Evolutionary conservation across 2,329 filamentous ascomycete genomes (phyloP).

Genomic region (Metarhizium robertsii): DNA sequence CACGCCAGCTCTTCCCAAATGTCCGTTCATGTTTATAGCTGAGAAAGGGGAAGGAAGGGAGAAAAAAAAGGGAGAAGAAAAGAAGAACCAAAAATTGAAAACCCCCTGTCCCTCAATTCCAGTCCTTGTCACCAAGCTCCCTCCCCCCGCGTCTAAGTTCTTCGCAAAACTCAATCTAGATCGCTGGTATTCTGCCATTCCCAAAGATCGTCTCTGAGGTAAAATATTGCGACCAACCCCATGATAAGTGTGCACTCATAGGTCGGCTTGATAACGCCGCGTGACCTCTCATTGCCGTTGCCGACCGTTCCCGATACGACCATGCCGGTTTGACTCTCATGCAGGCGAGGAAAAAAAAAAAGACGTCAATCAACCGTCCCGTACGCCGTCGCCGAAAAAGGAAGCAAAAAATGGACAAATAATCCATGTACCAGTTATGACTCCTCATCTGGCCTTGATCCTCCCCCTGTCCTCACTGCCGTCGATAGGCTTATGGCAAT

Average conservation of each 20-base stretch:
- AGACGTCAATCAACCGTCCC: not conserved
- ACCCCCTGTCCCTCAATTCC: not conserved
- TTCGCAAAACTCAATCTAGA: not conserved
- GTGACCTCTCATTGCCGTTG: not conserved
- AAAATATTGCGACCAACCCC: not conserved
- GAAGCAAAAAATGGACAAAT: not conserved
- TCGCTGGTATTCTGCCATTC: not conserved
- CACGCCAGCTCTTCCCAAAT: not conserved
- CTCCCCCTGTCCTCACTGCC: conserved; percentile 30
- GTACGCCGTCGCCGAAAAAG: conserved; percentile 11
- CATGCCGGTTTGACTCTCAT: not conserved
- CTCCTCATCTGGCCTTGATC: conserved; percentile 29
- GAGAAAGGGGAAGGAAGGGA: not conserved
- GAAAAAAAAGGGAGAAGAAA: not conserved
- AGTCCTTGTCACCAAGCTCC: not conserved
- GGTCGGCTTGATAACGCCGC: not conserved
- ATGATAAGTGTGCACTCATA: not conserved
- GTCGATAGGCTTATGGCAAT: conserved; percentile 50
- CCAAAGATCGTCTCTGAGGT: not conserved
- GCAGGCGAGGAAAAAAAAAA: not conserved
- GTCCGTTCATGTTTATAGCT: not conserved
- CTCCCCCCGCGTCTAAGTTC: not conserved
- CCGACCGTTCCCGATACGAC: not conserved
- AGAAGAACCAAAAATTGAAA: not conserved
- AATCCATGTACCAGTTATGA: conserved; percentile 13